Evolutionary conservation across 1,139 yeast genomes (phyloP).

Genomic region (Kodamaea arcana): DNA sequence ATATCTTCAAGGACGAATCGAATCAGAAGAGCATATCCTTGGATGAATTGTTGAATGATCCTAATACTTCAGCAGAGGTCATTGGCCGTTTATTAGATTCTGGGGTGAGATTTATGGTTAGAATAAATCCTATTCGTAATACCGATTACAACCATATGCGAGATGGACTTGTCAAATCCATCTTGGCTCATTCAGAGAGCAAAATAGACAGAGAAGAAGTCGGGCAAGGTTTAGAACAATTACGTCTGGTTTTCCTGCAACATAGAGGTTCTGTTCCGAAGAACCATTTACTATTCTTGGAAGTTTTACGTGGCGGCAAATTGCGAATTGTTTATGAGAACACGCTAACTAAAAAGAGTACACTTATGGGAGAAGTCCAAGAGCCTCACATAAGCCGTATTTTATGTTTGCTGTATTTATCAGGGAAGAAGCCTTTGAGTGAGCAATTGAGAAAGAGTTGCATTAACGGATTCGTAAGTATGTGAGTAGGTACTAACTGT

Average conservation of each 20-base stretch:
- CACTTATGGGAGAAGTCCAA: conserved; percentile 43
- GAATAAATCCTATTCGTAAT: conserved; percentile 82
- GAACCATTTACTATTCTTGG: conserved; percentile 53
- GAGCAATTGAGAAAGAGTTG: conserved; percentile 35
- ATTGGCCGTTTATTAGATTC: conserved; percentile 53
- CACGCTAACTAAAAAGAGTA: conserved; percentile 24
- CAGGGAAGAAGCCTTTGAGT: conserved; percentile 56
- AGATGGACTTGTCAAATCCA: conserved; percentile 83
- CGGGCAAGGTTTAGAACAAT: conserved; percentile 51
- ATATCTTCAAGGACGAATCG: conserved; percentile 31
- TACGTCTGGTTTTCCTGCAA: conserved; percentile 46
- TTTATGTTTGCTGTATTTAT: conserved; percentile 56
- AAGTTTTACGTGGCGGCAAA: conserved; percentile 41
- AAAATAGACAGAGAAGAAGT: conserved; percentile 34
- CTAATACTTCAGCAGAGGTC: conserved; percentile 41
- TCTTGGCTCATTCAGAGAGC: conserved; percentile 52
- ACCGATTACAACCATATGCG: conserved; percentile 86
- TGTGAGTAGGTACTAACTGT: no score
- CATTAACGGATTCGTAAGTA: conserved; percentile 22
- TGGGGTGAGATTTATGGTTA: conserved; percentile 61
- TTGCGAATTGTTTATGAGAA: conserved; percentile 42
- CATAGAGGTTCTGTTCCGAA: conserved; percentile 63
- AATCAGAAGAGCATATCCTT: conserved; percentile 5
- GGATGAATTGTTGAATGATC: conserved; percentile 22
- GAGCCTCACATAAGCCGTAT: conserved; percentile 50